Evolutionary conservation across 768 basidiomycete species (phyloP), one percentile per base, ranked within the genome.

Genomic region (Calocybe cyanea): DNA sequence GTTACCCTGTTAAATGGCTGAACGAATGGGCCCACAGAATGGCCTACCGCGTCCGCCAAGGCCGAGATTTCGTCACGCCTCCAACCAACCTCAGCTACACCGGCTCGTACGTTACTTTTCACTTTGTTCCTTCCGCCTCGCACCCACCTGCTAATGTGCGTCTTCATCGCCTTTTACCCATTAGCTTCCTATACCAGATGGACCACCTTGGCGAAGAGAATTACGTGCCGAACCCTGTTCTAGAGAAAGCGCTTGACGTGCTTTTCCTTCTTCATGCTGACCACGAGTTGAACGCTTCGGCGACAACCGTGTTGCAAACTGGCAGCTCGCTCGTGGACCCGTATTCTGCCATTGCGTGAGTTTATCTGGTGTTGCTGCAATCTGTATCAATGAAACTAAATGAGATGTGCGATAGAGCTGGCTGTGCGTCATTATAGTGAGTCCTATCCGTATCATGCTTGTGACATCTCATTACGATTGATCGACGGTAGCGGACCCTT

Each of bases 11-110:
- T 14, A 35, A 35, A 35, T 14, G 34, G 14, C 34, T 14, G 7
- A 14, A n/a, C 7, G 17, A n/a, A n/a, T 14, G 5, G 5, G 6
- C 13, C 7, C 17, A 7, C 17, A 87, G 86, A 2, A 93, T 94
- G 91, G 92, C 92, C 0, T 95, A 93, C 63, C 89, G 92, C 23
- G 78, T 94, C 25, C 85, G 92, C 32, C 90, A 92, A 69, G 92
- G 92, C 28, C 77, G 92, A 47, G 81, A 87, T 39, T 94, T 95
- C 57, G 89, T 93, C 14, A 77, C 75, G 0, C 90, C 92, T 3
- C 91, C 90, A 5, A 80, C 81, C 0, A 87, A 87, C 0, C 72
- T 92, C 41, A 86, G 82, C 57, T 93, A 93, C 55, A 80, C 91
- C 3, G 90, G 82, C 63, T 86, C 87, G 87, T 87, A 57, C 55